Evolutionary conservation across 2,329 filamentous ascomycete species (phyloP), one percentile per base, ranked within the genome.

Genomic region (Colletotrichum filicis): DNA sequence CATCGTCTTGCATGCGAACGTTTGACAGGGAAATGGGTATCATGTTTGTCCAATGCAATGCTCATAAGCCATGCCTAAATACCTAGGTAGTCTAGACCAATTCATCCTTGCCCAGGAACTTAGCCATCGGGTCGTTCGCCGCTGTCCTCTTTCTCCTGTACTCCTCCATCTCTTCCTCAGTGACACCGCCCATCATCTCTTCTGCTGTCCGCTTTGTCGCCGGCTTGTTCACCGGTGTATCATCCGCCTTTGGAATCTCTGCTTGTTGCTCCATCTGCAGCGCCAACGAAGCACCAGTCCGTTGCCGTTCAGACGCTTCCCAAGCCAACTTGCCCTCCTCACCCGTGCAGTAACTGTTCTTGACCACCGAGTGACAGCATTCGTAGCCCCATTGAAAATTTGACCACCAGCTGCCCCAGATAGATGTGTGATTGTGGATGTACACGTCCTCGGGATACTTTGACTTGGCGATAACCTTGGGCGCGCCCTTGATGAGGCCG

Each of bases 381-480:
- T 94, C 90, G 82, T 98, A 99, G 1, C 97, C 97, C 97, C 97
- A 99, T 82, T 93, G 90, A 84, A 98, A 98, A 79, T 94, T 92
- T 66, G 92, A 90, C 97, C 97, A 99, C 97, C 97, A 99, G 79
- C 95, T 98, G 61, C 97, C 97, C 94, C 95, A 99, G 3, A 98
- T 92, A 0, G 93, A 92, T 3, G 91, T 95, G 83, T 99, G 97
- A 79, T 99, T 99, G 85, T 97, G 96, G 81, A 93, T 89, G 66
- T 93, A 85, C 0, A 98, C 88, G 78, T 99, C 95, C 80, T 99
- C 97, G 5, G 92, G 84, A 79, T 99, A 99, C 81, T 98, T 98
- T 53, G 95, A 97, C 81, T 94, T 96, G 63, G 92, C 93, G 65
- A 89, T 89, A 68, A 90, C 90, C 80, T 92, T 93, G 0, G 92